Percentiles rank a stretch among this genome's conserved stretches.
These are phyloP conservation scores for Suillus spraguei DNA, from an alignment of 768 basidiomycete genomes.

Conservation along the genomic window DNA sequence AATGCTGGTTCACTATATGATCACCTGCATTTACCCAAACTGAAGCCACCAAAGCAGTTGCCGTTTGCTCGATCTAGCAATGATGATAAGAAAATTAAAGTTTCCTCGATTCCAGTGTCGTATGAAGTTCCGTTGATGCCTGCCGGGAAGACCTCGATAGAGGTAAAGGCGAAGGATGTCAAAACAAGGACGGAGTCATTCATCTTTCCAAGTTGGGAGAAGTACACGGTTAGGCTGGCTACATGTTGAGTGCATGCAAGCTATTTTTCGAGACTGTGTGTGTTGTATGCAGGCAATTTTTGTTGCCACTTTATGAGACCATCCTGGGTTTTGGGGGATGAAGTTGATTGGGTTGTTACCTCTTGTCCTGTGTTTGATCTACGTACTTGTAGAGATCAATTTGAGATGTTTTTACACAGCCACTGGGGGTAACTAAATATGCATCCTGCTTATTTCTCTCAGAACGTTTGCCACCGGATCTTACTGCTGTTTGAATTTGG, in stretches of 20 bases:
- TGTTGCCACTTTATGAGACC: slow-evolving; percentile 1
- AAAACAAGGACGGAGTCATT: slow-evolving; percentile 46
- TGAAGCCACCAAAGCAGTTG: slow-evolving; percentile 46
- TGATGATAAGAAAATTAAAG: slow-evolving; percentile 58
- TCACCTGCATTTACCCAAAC: slow-evolving; percentile 40
- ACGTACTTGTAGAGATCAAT: neutral
- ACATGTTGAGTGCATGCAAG: slow-evolving; percentile 18
- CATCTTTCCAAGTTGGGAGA: slow-evolving; percentile 65
- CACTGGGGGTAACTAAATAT: too few relatives aligned
- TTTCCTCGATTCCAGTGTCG: slow-evolving; percentile 48
- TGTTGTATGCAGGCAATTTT: neutral
- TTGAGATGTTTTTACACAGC: neutral
- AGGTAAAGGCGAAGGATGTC: slow-evolving; percentile 29
- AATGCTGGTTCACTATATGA: slow-evolving; percentile 19
- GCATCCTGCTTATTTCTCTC: too few relatives aligned
- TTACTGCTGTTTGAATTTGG: neutral
- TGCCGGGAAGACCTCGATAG: slow-evolving; percentile 24
- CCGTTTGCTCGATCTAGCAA: slow-evolving; percentile 54
- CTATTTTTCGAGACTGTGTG: neutral
- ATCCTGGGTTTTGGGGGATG: neutral
- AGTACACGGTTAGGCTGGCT: slow-evolving; percentile 53
- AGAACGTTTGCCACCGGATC: neutral
- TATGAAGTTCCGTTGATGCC: slow-evolving; percentile 35
- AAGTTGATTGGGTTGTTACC: neutral
- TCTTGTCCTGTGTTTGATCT: neutral